Base-by-base conservation (phyloP, 345 rosid genomes). In the Aquilaria sinensis region DNA sequence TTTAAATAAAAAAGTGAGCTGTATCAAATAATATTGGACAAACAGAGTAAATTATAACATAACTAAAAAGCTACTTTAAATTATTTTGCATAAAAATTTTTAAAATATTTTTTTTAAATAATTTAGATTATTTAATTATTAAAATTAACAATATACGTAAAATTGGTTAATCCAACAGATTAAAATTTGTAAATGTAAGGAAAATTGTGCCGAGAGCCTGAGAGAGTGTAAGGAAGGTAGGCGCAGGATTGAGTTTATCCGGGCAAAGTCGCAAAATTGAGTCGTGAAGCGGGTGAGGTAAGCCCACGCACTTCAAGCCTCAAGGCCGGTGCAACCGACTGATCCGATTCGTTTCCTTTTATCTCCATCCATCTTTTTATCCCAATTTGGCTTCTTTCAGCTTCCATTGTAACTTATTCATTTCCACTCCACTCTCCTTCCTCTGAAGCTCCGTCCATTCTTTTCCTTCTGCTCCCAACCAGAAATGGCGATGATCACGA, bases 401-500 rank as follows among this genome's bases (percentile, higher is more conserved):
- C 51, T 7, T 23, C 41, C 6, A 31, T n/a, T 30, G 12, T 16
- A 54, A 54, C 57, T 29, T 23, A 23, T 10, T 54, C 12, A 13
- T n/a, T 14, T 51, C 23, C 23, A 53, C 8, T 23, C 2, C 32
- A n/a, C 23, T 15, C 5, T 9, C 45, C 15, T 23, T 0, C 11
- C 12, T 51, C 48, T 33, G 13, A 51, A 13, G 51, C 6, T 13
- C 37, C 31, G 30, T 41, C 12, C 23, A 23, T 23, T 23, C 23
- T 23, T 23, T 23, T 23, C 23, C 29, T 52, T n/a, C 7, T 47
- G 47, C 51, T 2, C 15, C 6, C 4, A 10, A 31, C 11, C 55
- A n/a, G 43, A 4, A 54, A 77, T 71, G 82, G 64, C 60, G 58
- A 37, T 37, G 43, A 69, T 81, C 54, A 69, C 72, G 43, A 76